These are phyloP conservation scores for Fusarium secorum DNA, from an alignment of 2,329 filamentous ascomycete species.

Conservation along the genomic window DNA sequence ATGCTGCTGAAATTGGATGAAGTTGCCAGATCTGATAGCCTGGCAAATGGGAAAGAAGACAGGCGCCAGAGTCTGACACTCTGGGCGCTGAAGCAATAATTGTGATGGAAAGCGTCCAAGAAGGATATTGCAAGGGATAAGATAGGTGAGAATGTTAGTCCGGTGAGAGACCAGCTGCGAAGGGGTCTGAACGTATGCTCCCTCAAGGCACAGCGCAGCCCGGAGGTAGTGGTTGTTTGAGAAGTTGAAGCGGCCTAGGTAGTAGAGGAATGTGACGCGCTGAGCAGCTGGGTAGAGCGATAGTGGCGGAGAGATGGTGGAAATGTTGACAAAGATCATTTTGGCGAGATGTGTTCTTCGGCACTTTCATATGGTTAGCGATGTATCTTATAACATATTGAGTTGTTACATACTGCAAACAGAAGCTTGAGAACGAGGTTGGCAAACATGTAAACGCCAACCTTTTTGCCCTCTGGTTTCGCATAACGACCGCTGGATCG, in stretches of 20 bases:
- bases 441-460: slow-evolving; percentile 89
- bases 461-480: slow-evolving; percentile 81
- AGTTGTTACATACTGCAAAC: slow-evolving; percentile 68
- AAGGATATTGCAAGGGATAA: slow-evolving; percentile 83
- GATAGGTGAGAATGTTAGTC: slow-evolving; percentile 80
- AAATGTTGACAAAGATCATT: slow-evolving; percentile 89
- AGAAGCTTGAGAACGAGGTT: slow-evolving; percentile 90
- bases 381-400: neutral
- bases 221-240: slow-evolving; percentile 83
- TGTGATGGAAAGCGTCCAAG: slow-evolving; percentile 82
- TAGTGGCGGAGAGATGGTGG: slow-evolving; percentile 81
- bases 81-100: slow-evolving; percentile 70
- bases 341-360: slow-evolving; percentile 83
- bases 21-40: slow-evolving; percentile 77
- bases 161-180: slow-evolving; percentile 73
- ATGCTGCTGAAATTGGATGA: slow-evolving; percentile 75
- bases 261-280: slow-evolving; percentile 92
- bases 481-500: slow-evolving; percentile 72
- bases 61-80: slow-evolving; percentile 64
- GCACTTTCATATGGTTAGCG: slow-evolving; percentile 58
- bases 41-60: slow-evolving; percentile 77
- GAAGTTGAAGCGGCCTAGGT: slow-evolving; percentile 89
- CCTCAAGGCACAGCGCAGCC: slow-evolving; percentile 76
- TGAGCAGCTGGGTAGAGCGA: slow-evolving; percentile 84
- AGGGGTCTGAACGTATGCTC: slow-evolving; percentile 77